Base-by-base conservation (phyloP, 1,284 basidiomycete genomes). In the Marasmius fiardii region DNA sequence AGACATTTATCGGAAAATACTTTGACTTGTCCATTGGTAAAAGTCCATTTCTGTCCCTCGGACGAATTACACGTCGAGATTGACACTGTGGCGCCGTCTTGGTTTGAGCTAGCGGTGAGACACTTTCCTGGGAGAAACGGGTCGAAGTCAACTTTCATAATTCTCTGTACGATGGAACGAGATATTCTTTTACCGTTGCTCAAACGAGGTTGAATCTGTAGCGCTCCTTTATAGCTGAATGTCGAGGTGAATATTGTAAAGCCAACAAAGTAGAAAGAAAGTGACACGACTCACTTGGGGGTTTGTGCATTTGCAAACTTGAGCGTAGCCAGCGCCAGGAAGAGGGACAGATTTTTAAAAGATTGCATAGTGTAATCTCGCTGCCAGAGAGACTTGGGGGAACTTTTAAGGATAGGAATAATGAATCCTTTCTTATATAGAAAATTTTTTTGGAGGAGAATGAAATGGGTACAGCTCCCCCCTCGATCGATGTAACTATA, bases 1-100 rank as follows among this genome's bases (percentile, higher is more conserved):
- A 81, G 65, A 60, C 79, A 81, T 63, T 78, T 81, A 61, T 71
- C 70, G 35, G 69, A 70, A 58, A 74, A 79, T 24, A 77, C 62
- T 51, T 70, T 71, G 51, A 81, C 68, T 43, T 59, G 65, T 20
- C 76, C 74, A 39, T 66, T 67, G 3, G 61, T 61, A 62, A 81
- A 80, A 11, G 69, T 71, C 77, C 78, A 81, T 56, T 74, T 68
- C 61, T 80, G 78, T 14, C 71, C 61, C 14, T 66, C 61, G 31
- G 71, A 62, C 12, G 74, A 74, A 7, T 69, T 75, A 64, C 80
- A 82, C 8, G 68, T 57, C 60, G 75, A 69, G 53, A 81, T 68
- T 3, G 72, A 73, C 55, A 81, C 76, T 20, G 63, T 33, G 7
- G 79, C 76, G 45, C 77, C 78, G 60, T 80, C 70, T 21, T 63